Conservation (phyloP, 495 filamentous ascomycete genomes). For the Platismatia glauca region DNA sequence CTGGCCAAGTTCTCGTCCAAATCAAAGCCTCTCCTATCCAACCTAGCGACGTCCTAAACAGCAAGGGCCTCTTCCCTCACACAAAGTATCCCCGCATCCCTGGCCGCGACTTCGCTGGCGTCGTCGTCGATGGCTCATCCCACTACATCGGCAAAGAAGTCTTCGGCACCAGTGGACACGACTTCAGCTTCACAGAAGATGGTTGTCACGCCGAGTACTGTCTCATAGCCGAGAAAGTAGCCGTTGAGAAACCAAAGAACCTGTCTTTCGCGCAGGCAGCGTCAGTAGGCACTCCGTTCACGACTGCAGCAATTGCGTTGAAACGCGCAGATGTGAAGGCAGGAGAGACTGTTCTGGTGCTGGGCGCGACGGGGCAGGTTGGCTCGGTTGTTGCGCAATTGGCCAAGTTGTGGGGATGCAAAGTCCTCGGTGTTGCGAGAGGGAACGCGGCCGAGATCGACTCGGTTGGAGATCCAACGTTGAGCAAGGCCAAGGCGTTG, state of each 20-base stretch:
- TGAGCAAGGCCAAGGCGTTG: conserved; percentile 26
- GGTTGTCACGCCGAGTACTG: conserved; percentile 33
- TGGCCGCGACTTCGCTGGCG: not conserved
- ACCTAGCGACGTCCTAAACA: not conserved
- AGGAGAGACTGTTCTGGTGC: conserved; percentile 31
- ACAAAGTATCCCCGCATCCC: not conserved
- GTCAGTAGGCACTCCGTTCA: conserved; percentile 29
- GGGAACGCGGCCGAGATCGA: conserved; percentile 28
- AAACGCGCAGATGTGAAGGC: conserved; percentile 22
- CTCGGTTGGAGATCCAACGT: conserved; percentile 25
- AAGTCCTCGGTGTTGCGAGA: conserved; percentile 25
- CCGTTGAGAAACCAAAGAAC: conserved; percentile 25
- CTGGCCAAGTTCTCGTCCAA: not conserved
- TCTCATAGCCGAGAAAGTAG: conserved; percentile 24
- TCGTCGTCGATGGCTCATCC: conserved; percentile 21
- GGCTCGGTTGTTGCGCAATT: conserved; percentile 29
- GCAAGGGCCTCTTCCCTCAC: not conserved
- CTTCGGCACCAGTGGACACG: conserved; percentile 28
- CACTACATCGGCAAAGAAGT: conserved; percentile 26
- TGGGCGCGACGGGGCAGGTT: conserved; percentile 32
- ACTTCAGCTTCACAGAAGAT: conserved; percentile 24
- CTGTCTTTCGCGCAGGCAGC: conserved; percentile 23
- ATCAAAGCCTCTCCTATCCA: conserved; percentile 1
- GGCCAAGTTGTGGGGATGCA: conserved; percentile 27
- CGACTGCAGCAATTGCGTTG: conserved; percentile 28